phyloP scores from a whole-genome alignment of 306 rosid genomes.

The Pachyrhizus erosus region DNA sequence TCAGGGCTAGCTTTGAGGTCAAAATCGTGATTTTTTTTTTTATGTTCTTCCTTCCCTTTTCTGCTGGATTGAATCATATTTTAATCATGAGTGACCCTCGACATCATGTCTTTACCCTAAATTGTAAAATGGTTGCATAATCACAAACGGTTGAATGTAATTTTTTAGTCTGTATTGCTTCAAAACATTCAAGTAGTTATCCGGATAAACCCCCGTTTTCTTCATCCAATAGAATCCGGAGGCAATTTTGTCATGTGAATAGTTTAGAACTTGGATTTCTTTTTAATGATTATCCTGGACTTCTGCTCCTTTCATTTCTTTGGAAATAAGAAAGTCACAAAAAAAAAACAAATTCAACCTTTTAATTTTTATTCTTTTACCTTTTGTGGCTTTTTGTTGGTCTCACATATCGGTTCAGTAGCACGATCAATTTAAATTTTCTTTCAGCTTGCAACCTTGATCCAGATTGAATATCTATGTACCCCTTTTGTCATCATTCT shows the following conservation, averaged over 20 bases:
- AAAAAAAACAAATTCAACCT: not conserved
- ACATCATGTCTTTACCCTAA: slow-evolving; percentile 19
- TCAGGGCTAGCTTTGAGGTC: slow-evolving; percentile 76
- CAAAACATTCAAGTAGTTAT: slow-evolving; percentile 34
- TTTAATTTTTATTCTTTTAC: not conserved
- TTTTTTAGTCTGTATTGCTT: slow-evolving; percentile 38
- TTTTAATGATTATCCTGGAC: not conserved
- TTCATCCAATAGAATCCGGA: slow-evolving; percentile 40
- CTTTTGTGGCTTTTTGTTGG: not conserved
- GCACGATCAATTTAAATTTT: not conserved
- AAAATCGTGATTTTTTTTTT: slow-evolving; percentile 50
- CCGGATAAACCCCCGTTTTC: slow-evolving; percentile 30
- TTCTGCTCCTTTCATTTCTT: not conserved
- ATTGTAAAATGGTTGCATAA: slow-evolving; percentile 42
- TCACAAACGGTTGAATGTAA: slow-evolving; percentile 18
- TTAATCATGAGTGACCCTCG: slow-evolving; percentile 20
- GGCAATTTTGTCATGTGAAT: slow-evolving; percentile 46
- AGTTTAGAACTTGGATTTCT: not conserved
- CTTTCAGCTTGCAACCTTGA: not conserved
- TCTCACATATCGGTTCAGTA: not conserved
- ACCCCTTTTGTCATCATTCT: not conserved
- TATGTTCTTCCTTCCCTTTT: slow-evolving; percentile 23
- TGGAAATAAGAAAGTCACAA: not conserved
- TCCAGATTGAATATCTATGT: not conserved
- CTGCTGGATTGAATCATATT: slow-evolving; percentile 36